Base-by-base conservation (phyloP, 305 asterid species). In the Solanum aculeatissimum region DNA sequence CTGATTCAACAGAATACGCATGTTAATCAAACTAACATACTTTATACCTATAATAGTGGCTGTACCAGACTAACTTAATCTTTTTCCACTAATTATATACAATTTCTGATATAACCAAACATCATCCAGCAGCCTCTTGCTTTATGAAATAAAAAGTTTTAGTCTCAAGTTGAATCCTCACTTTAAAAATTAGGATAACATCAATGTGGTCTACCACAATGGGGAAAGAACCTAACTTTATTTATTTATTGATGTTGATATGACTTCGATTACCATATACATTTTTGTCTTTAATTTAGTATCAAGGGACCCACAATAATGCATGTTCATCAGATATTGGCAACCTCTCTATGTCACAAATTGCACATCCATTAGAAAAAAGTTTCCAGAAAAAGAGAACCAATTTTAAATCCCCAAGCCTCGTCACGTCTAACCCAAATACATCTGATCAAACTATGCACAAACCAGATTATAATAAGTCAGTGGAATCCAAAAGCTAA, bases 181-280 rank as follows among this genome's bases (percentile, higher is more conserved):
- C 88, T 84, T 86, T 82, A 11, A 27, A 58, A 47, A 51, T 77
- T 35, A 80, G 57, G 87, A 89, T 82, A 88, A 85, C 78, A 86
- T 85, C 88, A 82, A 85, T 81, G 72, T 86, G 90, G 92, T 86
- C 89, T 45, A 89, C 91, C 93, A 89, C 86, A 80, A 82, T 81
- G 49, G 82, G 69, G 74, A 77, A 89, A 90, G 85, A 91, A 90
- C 91, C 94, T 89, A 90, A 89, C 95, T 89, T 89, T 86, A 86
- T 85, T 89, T 88, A 79, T 83, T 81, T 83, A 84, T 86, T 85
- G 86, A 86, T 85, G 71, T 54, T 90, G 90, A 90, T 85, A 83
- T 71, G 91, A 91, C 88, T 85, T 84, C 87, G 90, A 89, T 91
- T 88, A 89, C 81, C 84, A 80, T 85, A 84, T 14, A 83, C 81